A percentile compares a stretch with the other conserved stretches of the same genome.
These are phyloP conservation scores for Pythium graminicola DNA, from an alignment of 352 stramenopile genomes.

Conservation along the genomic window DNA sequence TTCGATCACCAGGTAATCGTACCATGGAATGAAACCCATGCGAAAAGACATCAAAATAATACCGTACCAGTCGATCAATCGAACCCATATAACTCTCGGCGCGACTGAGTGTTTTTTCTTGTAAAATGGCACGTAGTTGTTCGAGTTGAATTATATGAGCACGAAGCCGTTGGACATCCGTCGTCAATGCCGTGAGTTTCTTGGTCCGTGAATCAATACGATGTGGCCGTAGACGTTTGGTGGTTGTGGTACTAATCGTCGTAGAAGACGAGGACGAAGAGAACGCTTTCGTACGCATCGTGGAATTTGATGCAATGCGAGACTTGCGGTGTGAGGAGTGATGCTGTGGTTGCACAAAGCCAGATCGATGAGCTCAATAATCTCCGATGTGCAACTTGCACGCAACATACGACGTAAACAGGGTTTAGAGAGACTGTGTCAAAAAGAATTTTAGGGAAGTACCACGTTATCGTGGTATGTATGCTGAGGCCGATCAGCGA, in stretches of 20 bases:
- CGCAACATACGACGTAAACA: too few species aligned
- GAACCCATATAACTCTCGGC: conserved; percentile 7
- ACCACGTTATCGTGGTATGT: too few species aligned
- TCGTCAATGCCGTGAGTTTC: conserved; percentile 3
- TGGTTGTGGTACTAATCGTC: too few species aligned
- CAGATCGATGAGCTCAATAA: neutral
- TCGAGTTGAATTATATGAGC: conserved; percentile 6
- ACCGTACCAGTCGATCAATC: neutral
- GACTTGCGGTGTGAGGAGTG: too few species aligned
- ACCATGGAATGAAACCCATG: conserved; percentile 10
- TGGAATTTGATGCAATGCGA: too few species aligned
- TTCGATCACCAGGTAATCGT: neutral
- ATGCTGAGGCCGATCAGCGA: too few species aligned
- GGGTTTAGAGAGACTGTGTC: too few species aligned
- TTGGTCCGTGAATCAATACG: conserved; percentile 10
- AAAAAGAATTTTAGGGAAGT: too few species aligned
- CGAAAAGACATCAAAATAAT: conserved; percentile 10
- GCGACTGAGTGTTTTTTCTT: conserved; percentile 11
- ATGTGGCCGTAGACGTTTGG: neutral
- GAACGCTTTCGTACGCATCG: neutral
- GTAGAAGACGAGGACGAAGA: too few species aligned
- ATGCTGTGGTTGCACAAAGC: neutral
- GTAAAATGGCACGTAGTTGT: conserved; percentile 4
- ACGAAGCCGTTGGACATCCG: conserved; percentile 9
- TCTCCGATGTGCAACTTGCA: neutral